phyloP scores from a whole-genome alignment of 2,329 filamentous ascomycete species.

The Davidsoniella virescens region DNA sequence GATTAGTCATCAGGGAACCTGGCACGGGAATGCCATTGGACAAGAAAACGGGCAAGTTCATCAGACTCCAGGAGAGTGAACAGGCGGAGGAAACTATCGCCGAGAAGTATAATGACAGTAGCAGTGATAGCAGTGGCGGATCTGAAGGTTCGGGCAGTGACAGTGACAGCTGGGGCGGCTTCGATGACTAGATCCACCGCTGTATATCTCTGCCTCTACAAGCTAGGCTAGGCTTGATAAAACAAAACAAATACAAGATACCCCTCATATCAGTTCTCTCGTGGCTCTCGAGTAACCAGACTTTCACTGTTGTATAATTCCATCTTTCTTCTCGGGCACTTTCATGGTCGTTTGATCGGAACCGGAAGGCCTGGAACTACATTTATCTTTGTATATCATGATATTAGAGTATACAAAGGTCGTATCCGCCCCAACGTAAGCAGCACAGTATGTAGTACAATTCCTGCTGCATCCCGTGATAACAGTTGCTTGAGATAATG shows the following conservation, averaged over 20 bases:
- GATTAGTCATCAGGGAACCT: conserved; percentile 21
- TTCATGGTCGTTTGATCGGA: too few species aligned
- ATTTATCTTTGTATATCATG: too few species aligned
- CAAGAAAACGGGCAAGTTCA: conserved; percentile 20
- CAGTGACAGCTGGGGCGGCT: conserved; percentile 14
- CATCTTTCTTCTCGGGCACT: too few species aligned
- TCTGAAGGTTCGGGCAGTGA: conserved; percentile 7
- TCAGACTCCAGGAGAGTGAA: conserved; percentile 26
- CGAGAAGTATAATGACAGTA: conserved; percentile 11
- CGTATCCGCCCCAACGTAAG: too few species aligned
- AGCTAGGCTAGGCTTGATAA: background rate
- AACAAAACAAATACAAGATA: background rate
- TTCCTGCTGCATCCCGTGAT: too few species aligned
- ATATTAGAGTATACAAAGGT: too few species aligned
- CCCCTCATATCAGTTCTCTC: background rate
- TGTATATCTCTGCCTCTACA: background rate
- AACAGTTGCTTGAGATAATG: too few species aligned
- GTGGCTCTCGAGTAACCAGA: too few species aligned
- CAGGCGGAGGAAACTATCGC: conserved; percentile 15
- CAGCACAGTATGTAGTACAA: too few species aligned
- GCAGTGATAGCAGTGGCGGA: background rate
- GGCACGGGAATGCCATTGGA: conserved; percentile 23
- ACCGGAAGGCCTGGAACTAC: too few species aligned
- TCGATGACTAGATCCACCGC: conserved; percentile 15
- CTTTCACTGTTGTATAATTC: too few species aligned